Evolutionary conservation across 2,329 filamentous ascomycete species (phyloP), one percentile per base, ranked within the genome.

Genomic region (Leptographium flavum): DNA sequence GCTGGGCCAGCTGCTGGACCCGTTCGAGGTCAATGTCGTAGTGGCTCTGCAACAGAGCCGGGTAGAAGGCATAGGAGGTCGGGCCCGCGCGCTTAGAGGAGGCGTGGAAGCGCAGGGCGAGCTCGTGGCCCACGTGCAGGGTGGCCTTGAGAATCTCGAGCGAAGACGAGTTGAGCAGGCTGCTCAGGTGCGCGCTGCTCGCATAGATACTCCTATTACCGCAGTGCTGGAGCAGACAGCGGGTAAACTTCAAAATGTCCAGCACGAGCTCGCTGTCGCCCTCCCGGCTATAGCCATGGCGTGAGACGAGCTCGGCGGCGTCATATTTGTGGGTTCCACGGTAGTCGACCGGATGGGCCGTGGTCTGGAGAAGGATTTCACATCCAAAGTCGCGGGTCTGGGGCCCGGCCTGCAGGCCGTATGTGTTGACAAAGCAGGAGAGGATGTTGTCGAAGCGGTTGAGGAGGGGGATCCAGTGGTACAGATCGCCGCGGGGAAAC

Each of bases 151-250:
- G 71, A 41, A 98, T 72, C 25, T 79, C 76, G 47, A 90, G 71
- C 22, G 83, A 88, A 3, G 86, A 90, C 38, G 84, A 90, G 62
- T 95, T 86, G 48, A 98, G 74, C 35, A 98, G 73, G 58, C 88
- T 81, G 59, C 90, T 92, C 49, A 98, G 68, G 55, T 93, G 85
- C 53, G 81, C 73, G 60, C 90, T 96, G 68, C 92, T 98, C 49
- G 83, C 86, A 61, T 96, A 98, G 55, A 98, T 80, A 65, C 88
- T 95, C 54, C 93, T 75, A 59, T 98, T 98, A 48, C 90, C 92
- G 63, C 92, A 98, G 59, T 94, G 92, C 60, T 96, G 87, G 43
- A 96, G 67, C 27, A 98, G 71, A 61, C 94, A 75, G 49, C 82
- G 78, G 21, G 88, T 94, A 62, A 98, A 98, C 54, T 76, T 72